Evolutionary conservation across 2,329 filamentous ascomycete species (phyloP), one percentile per base, ranked within the genome.

Genomic region (Ophiostoma piceae): DNA sequence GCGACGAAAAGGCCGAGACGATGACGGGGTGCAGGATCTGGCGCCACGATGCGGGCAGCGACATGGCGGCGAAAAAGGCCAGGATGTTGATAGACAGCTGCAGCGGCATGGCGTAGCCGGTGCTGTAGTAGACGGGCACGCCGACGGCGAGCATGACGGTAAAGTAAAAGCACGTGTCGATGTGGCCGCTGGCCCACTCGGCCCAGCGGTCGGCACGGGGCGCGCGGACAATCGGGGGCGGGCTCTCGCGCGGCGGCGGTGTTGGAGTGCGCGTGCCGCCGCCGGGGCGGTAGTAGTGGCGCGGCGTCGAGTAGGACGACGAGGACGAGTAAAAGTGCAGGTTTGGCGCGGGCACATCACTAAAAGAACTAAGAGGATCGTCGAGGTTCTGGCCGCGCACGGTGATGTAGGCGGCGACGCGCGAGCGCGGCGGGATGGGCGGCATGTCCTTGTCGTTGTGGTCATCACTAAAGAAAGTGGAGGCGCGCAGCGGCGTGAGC

Each of bases 21-120:
- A 88, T 78, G 1, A 88, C 85, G 0, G 86, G 86, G 75, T 89
- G 86, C 2, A 88, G 78, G 73, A 85, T 83, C 60, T 82, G 81
- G 26, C 79, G 78, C 80, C 83, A 87, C 1, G 73, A 76, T 0
- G 79, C 75, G 0, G 86, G 83, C 11, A 88, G 75, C 0, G 81
- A 78, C 67, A 83, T 76, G 19, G 85, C 84, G 6, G 77, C 76
- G 69, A 84, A 82, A 77, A 85, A 88, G 65, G 82, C 77, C 2
- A 88, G 79, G 7, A 86, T 74, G 70, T 82, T 85, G 73, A 87
- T 72, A 41, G 76, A 74, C 0, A 83, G 76, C 37, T 84, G 82
- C 16, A 81, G 73, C 1, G 82, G 82, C 82, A 84, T 83, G 19
- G 80, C 81, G 75, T 88, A 88, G 19, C 81, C 82, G 0, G 78